Percentiles rank a stretch among this genome's conserved stretches.
These are phyloP conservation scores for Teratosphaeria nubilosa DNA, from an alignment of 2,329 filamentous ascomycete genomes.

Conservation along the genomic window DNA sequence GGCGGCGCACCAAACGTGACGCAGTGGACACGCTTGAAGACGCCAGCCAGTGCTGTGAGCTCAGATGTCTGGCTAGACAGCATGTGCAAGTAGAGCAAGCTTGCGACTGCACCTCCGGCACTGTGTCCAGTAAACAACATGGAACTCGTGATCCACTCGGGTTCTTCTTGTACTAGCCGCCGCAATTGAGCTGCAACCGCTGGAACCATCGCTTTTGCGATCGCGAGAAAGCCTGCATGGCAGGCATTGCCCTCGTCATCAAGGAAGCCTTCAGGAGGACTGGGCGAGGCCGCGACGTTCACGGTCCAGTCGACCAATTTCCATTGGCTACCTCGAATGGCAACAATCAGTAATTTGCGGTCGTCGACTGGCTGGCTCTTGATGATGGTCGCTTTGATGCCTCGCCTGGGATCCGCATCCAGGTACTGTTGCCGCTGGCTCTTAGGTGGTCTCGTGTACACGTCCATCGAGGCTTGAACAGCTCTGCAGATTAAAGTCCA, in stretches of 20 bases:
- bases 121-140: conserved; percentile 79
- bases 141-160: conserved; percentile 53
- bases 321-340: conserved; percentile 64
- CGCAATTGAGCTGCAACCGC: conserved; percentile 63
- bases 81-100: conserved; percentile 75
- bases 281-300: conserved; percentile 62
- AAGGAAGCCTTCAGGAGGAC: conserved; percentile 57
- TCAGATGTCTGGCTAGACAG: conserved; percentile 56
- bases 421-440: conserved; percentile 60
- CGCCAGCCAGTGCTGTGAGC: conserved; percentile 56
- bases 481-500: conserved; percentile 71
- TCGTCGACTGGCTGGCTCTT: conserved; percentile 71
- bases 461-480: conserved; percentile 64
- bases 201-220: conserved; percentile 63
- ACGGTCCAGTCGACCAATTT: conserved; percentile 80
- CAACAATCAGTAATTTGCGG: conserved; percentile 70
- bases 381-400: conserved; percentile 79
- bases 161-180: conserved; percentile 61
- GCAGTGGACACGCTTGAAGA: conserved; percentile 72
- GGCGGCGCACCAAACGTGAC: conserved; percentile 76
- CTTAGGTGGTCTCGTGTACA: conserved; percentile 56
- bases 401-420: conserved; percentile 58
- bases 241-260: conserved; percentile 70
- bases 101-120: conserved; percentile 74
- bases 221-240: conserved; percentile 69